These are phyloP conservation scores for Populus deltoides DNA, from an alignment of 345 rosid species.

Conservation along the genomic window DNA sequence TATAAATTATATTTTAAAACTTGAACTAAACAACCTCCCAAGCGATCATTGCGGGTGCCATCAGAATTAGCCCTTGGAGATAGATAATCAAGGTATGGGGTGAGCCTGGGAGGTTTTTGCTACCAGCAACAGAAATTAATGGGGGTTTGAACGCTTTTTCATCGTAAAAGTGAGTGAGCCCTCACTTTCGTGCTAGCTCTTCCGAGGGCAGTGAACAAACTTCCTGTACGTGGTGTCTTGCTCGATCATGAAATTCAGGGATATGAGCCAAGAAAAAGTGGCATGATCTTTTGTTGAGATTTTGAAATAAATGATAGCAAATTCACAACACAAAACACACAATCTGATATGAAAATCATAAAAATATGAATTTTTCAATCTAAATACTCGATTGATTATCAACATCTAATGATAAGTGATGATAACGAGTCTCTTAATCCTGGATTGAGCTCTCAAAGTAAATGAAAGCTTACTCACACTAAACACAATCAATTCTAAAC, in stretches of 20 bases:
- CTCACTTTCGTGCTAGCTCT: neutral
- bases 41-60: neutral
- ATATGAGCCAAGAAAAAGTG: no score
- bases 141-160: slow-evolving; percentile 62
- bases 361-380: no score
- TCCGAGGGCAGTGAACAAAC: neutral
- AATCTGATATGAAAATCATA: no score
- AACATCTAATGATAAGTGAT: no score
- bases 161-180: slow-evolving; percentile 47
- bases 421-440: no score
- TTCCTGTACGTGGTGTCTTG: neutral
- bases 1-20: no score
- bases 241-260: neutral
- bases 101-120: slow-evolving; percentile 81
- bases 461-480: no score
- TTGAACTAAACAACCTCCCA: slow-evolving; percentile 50
- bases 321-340: no score
- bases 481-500: neutral
- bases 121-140: slow-evolving; percentile 86
- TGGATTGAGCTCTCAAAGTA: no score
- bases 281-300: no score
- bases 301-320: no score
- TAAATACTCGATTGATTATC: no score
- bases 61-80: neutral
- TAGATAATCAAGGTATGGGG: slow-evolving; percentile 59